A percentile compares a stretch with the other conserved stretches of the same genome.
phyloP scores from a whole-genome alignment of 257 asterid genomes.

The Salvia miltiorrhiza region DNA sequence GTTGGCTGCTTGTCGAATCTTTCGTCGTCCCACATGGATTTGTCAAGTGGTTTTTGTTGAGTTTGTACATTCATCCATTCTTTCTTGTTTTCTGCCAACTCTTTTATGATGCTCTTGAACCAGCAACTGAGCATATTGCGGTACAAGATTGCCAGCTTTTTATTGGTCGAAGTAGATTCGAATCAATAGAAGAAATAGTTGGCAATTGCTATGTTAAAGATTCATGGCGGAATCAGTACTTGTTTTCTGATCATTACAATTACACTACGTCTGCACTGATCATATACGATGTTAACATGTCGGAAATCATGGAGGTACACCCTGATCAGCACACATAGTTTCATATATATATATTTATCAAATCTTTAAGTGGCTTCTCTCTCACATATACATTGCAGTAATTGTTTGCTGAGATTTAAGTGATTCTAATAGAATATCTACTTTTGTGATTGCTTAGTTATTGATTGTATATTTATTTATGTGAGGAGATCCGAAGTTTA shows the following conservation, averaged over 20 bases:
- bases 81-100: slow-evolving; percentile 41
- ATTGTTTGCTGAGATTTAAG: neutral
- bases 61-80: slow-evolving; percentile 44
- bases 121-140: neutral
- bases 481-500: too few relatives aligned
- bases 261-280: neutral
- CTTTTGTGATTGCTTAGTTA: neutral
- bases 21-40: slow-evolving; percentile 46
- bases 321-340: neutral
- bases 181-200: too few relatives aligned
- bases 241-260: slow-evolving; percentile 26
- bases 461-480: too few relatives aligned
- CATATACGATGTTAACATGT: neutral
- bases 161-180: too few relatives aligned
- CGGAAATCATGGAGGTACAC: neutral
- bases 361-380: neutral
- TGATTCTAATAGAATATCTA: neutral
- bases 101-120: slow-evolving; percentile 25
- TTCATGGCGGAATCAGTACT: slow-evolving; percentile 36
- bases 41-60: slow-evolving; percentile 44
- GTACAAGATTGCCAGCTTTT: neutral
- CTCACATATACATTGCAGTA: neutral
- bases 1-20: slow-evolving; percentile 51
- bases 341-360: rapidly evolving
- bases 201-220: neutral